Base-by-base conservation (phyloP, 2,329 filamentous ascomycete species). In the Ascochyta viciae-villosae region DNA sequence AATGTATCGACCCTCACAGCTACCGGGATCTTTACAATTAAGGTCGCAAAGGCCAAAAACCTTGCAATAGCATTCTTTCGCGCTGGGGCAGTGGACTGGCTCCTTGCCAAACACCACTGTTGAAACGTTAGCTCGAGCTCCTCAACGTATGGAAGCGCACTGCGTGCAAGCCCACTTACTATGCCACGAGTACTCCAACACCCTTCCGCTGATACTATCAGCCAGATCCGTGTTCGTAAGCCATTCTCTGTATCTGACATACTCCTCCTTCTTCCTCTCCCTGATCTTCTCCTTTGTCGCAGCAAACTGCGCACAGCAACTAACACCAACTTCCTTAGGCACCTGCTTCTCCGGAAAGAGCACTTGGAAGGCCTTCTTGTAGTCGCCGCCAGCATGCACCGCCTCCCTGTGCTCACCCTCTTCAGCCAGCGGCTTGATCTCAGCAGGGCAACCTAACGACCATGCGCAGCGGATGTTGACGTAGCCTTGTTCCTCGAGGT, bases 21-120 rank as follows among this genome's bases (percentile, higher is more conserved):
- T 78, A 22, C 78, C 75, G 16, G 76, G 67, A 1, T 76, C 70
- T 12, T 65, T 62, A 42, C 77, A 80, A 0, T 74, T 63, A 15
- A 84, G 61, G 50, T 80, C 62, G 71, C 88, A 90, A 24, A 87
- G 64, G 0, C 87, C 87, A 64, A 87, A 90, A 15, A 85, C 80
- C 37, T 87, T 84, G 74, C 88, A 90, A 70, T 89, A 89, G 68
- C 87, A 90, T 8, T 84, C 82, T 41, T 78, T 74, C 1, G 85
- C 85, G 16, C 78, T 76, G 0, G 88, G 88, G 61, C 87, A 90
- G 62, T 87, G 81, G 1, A 88, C 80, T 0, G 74, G 59, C 6
- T 66, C 63, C 26, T 76, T 76, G 2, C 73, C 74, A 54, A 76
- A 76, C 1, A 76, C 68, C 50, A 76, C 74, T 54, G 15, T 7